Percentiles rank a stretch among this genome's conserved stretches.
These are phyloP conservation scores for Suhomyces xylopsoci DNA, from an alignment of 805 yeast species.

Conservation along the genomic window DNA sequence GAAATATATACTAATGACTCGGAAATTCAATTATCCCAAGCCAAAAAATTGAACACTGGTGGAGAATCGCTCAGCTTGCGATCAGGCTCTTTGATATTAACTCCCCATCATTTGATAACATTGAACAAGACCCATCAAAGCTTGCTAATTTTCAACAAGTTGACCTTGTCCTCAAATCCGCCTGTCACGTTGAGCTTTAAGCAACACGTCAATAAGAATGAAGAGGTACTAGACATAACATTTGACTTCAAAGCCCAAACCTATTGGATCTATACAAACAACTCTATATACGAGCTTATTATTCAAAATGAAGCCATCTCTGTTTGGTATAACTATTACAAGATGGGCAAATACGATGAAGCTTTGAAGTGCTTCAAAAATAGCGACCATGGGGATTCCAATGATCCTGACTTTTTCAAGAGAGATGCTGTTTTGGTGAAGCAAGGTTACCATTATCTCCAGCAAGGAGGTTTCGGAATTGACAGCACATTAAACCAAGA, in stretches of 20 bases:
- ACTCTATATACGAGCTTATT: conserved; percentile 66
- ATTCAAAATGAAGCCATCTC: conserved; percentile 66
- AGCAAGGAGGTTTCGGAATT: conserved; percentile 33
- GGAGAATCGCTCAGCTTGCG: conserved; percentile 5
- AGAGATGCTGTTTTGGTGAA: conserved; percentile 48
- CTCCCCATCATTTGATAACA: conserved; percentile 30
- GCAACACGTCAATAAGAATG: conserved; percentile 1
- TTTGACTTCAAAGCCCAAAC: conserved; percentile 43
- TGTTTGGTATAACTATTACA: conserved; percentile 58
- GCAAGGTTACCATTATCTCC: conserved; percentile 49
- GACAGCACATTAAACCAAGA: conserved; percentile 13
- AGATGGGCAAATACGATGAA: conserved; percentile 42
- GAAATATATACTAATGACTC: conserved; percentile 29
- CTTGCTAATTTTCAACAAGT: conserved; percentile 28
- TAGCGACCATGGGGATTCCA: neutral
- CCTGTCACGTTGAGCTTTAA: conserved; percentile 7
- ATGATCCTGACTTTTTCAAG: conserved; percentile 13
- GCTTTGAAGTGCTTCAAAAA: conserved; percentile 10
- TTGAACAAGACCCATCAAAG: conserved; percentile 14
- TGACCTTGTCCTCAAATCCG: conserved; percentile 15
- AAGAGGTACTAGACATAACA: conserved; percentile 24
- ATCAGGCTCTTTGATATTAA: conserved; percentile 18
- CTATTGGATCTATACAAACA: conserved; percentile 70
- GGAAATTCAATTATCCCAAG: conserved; percentile 21
- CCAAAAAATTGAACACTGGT: conserved; percentile 9